Percentiles rank a stretch among this genome's conserved stretches.
Conservation (phyloP, 805 yeast genomes). For the Zygosaccharomyces kombuchaensis region DNA sequence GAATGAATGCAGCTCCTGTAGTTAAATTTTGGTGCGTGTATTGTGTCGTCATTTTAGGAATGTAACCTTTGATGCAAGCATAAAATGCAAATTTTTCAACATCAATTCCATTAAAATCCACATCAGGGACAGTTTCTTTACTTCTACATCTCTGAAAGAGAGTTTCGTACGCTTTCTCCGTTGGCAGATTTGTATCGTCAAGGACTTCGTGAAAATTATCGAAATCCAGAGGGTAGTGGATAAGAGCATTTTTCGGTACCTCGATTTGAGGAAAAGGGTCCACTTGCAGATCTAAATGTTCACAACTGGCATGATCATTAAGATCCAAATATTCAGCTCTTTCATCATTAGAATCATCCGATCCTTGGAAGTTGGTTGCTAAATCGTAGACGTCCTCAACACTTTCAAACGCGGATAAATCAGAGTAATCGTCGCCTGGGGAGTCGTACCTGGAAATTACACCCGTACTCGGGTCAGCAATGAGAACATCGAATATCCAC, state of each 20-base stretch:
- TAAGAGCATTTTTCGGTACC: constrained; percentile 10
- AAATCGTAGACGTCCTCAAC: background rate
- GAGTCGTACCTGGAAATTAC: background rate
- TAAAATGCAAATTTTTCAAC: constrained; percentile 10
- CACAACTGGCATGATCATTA: constrained; percentile 1
- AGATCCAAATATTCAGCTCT: constrained; percentile 5
- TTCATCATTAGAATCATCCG: background rate
- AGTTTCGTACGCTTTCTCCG: constrained; percentile 1
- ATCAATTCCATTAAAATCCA: constrained; percentile 8
- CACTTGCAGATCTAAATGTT: constrained; percentile 8
- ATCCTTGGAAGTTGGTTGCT: background rate
- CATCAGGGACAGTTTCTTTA: constrained; percentile 10
- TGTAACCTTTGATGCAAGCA: constrained; percentile 12
- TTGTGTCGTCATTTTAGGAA: constrained; percentile 13
- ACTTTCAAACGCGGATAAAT: background rate
- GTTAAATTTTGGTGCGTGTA: constrained; percentile 13
- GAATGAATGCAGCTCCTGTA: constrained; percentile 16
- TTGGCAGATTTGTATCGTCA: constrained; percentile 3
- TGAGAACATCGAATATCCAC: constrained; percentile 6
- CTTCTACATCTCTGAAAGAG: constrained; percentile 11
- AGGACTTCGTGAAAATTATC: background rate
- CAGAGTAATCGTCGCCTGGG: background rate
- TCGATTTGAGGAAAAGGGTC: constrained; percentile 5
- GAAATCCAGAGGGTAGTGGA: background rate
- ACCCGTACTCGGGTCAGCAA: constrained; percentile 5